Base-by-base conservation (phyloP, 805 yeast genomes). In the Starmera pachycereana region DNA sequence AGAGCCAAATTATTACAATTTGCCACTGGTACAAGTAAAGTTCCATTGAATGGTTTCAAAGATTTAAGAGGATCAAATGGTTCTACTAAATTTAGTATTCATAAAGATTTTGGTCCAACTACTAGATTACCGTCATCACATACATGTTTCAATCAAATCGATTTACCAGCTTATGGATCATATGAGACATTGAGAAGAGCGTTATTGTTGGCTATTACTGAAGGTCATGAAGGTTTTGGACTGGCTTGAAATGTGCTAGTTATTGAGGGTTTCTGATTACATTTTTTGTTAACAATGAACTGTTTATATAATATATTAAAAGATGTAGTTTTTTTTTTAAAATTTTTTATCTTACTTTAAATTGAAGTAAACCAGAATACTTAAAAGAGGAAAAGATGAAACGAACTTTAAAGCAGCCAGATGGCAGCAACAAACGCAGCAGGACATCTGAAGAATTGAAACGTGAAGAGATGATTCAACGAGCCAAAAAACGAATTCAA, bases 221-320 rank as follows among this genome's bases (percentile, higher is more conserved):
- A 92, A 61, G 97, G 97, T 14, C 82, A 84, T 53, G 96, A 86
- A 66, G 97, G 97, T 3, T 92, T 92, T 64, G 97, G 97, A 11
- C 72, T 88, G 56, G 94, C 90, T 12, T 74, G 51, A 54, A 16
- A 16, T 16, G 18, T 16, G 18, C 4, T 16, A 4, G 18, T 16
- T 16, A 3, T 16, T 16, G 18, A 16, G 12, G 14, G 14, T 7
- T 30, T n/a, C 32, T 49, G 53, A 54, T 42, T 56, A 57, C 45
- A 53, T 51, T 40, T 5, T 14, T 10, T n/a, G 42, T 44, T 22
- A 22, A 22, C 2, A 22, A 22, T 22, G 27, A 22, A 22, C 6
- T 22, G 3, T 22, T 22, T 22, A 22, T 22, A 22, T n/a, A n/a
- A n/a, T n/a, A n/a, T n/a, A n/a, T n/a, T n/a, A n/a, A n/a, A n/a